Conservation (phyloP, 2,329 filamentous ascomycete genomes). For the Boeremia exigua region DNA sequence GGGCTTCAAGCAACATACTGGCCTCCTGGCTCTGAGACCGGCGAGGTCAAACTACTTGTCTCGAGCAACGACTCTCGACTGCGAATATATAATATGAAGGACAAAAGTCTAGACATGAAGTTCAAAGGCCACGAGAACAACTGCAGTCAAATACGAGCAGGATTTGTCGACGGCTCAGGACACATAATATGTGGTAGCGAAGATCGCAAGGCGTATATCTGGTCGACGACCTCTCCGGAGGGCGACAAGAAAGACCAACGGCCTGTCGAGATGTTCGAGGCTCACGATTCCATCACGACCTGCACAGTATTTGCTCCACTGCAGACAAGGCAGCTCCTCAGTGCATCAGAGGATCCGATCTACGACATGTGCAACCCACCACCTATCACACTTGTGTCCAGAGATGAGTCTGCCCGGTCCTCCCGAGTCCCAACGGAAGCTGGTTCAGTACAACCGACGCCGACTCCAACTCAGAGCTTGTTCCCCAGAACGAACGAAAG, state of each 20-base stretch:
- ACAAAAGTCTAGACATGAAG: constrained; percentile 85
- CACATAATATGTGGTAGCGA: constrained; percentile 95
- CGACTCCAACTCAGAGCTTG: constrained; percentile 42
- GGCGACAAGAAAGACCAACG: constrained; percentile 76
- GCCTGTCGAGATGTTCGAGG: constrained; percentile 88
- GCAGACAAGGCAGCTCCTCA: constrained; percentile 76
- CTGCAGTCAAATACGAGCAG: constrained; percentile 87
- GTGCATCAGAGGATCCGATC: constrained; percentile 86
- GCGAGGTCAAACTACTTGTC: constrained; percentile 82
- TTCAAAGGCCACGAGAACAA: constrained; percentile 90
- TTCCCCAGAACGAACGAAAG: constrained; percentile 64
- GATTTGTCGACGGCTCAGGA: constrained; percentile 83
- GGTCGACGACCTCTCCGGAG: constrained; percentile 71
- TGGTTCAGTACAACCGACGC: constrained; percentile 42
- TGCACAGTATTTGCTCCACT: constrained; percentile 85
- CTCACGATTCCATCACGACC: constrained; percentile 86
- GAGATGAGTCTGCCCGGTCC: constrained; percentile 66
- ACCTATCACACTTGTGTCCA: constrained; percentile 79
- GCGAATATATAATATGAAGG: constrained; percentile 84
- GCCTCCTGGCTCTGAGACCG: constrained; percentile 62
- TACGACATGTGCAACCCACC: constrained; percentile 97
- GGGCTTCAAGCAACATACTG: constrained; percentile 79
- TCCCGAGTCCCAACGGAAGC: constrained; percentile 57
- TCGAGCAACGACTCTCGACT: constrained; percentile 95
- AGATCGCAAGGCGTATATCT: constrained; percentile 87